Evolutionary conservation across 805 yeast genomes (phyloP), one percentile per base, ranked within the genome.

Genomic region (Yamadazyma laniorum): DNA sequence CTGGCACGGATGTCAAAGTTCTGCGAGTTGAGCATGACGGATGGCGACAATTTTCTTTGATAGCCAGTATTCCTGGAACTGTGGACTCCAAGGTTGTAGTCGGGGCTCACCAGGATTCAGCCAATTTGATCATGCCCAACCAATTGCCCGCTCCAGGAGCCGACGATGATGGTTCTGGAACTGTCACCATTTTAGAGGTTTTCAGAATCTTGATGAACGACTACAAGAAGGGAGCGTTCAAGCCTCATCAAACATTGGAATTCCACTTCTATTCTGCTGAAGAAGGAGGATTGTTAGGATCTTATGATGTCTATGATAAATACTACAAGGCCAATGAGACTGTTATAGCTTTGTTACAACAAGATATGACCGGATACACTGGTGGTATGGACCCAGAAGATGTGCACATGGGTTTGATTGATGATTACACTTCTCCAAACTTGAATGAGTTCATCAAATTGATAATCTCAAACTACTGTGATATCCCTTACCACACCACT

Each of bases 221-320:
- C 17, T 54, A 58, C 36, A 52, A 46, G 14, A 33, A 48, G 3
- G 61, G 62, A 2, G 64, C 67, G 0, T 72, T 72, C 48, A 51
- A 62, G 41, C 88, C 90, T 11, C 63, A 73, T 29, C 86, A 88
- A 61, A 78, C 95, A 0, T 61, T 91, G 14, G 95, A 91, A 58
- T 90, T 91, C 67, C 98, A 91, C 63, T 91, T 88, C 72, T 91
- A 88, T 65, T 78, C 95, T 18, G 98, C 95, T 1, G 98, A 91
- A 65, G 98, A 91, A 70, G 89, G 87, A 43, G 97, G 96, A 0
- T 65, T 87, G 39, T 67, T 86, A 37, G 98, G 98, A 1, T 87
- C 96, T 4, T 72, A 79, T 46, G 95, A 85, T 44, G 76, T 91
- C 8, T 86, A 85, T 58, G 60, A 75, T 7, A 58, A 63, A 18